Evolutionary conservation across 202 grass and related monocot species (phyloP), one percentile per base, ranked within the genome.

Genomic region (Brachypodium distachyon): DNA sequence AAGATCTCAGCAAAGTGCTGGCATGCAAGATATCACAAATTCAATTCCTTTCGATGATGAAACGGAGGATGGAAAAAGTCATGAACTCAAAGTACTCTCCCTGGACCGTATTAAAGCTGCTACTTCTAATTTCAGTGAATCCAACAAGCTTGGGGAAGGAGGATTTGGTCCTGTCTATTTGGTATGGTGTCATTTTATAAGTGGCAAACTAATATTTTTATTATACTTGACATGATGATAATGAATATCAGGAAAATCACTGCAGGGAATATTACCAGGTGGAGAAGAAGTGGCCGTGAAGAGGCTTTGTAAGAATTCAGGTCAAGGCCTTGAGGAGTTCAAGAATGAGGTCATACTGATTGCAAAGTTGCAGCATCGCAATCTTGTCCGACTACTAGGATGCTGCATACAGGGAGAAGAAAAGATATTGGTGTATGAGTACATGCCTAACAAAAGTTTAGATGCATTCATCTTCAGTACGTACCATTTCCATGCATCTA

Each of bases 321-420:
- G 91, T 51, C 95, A 97, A 84, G 95, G 95, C 27, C 82, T 83
- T 62, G 89, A 90, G 28, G 95, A 97, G 75, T 97, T 97, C 84
- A 97, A 94, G 83, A 94, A 92, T 77, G 95, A 97, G 86, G 87
- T 97, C 53, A 80, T 94, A 79, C 79, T 97, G 44, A 97, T 97
- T 28, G 95, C 91, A 65, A 92, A 92, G 59, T 62, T 97, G 73
- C 91, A 97, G 63, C 95, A 97, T 65, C 91, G 95, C 13, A 97
- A 97, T 83, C 89, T 97, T 34, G 95, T 97, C 43, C 90, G 84
- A 56, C 60, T 97, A 27, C 52, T 97, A 68, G 95, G 89, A 44
- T 97, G 86, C 48, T 97, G 95, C 71, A 77, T 97, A 87, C 79
- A 97, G 38, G 89, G 84, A 54, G 87, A 94, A 66, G 95, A 97